Conservation (phyloP, 805 yeast species). For the Metschnikowia kofuensis region DNA sequence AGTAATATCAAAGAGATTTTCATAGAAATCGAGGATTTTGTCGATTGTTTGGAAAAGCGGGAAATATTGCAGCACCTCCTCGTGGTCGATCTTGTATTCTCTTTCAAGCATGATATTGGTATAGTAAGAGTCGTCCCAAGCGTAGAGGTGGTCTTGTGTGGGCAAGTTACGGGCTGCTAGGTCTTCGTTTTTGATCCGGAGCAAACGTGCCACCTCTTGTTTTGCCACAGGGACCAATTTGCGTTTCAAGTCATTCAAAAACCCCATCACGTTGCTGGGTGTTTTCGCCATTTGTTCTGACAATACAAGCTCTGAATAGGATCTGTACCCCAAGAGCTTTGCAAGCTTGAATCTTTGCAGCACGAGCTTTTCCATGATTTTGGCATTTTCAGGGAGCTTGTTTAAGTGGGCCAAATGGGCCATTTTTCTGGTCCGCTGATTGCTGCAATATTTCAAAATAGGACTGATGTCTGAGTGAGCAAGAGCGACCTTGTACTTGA, state of each 20-base stretch:
- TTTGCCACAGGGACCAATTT: conserved; percentile 60
- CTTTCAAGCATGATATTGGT: conserved; percentile 62
- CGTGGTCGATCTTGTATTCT: conserved; percentile 68
- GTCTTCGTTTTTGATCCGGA: conserved; percentile 53
- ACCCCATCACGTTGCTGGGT: conserved; percentile 54
- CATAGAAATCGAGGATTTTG: conserved; percentile 70
- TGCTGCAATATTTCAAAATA: conserved; percentile 64
- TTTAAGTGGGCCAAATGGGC: conserved; percentile 68
- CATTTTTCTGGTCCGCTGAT: conserved; percentile 58
- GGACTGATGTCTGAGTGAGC: conserved; percentile 80
- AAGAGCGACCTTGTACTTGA: conserved; percentile 60
- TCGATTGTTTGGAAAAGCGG: conserved; percentile 65
- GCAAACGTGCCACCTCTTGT: conserved; percentile 48
- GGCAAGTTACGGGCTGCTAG: conserved; percentile 41
- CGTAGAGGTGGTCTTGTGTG: conserved; percentile 40
- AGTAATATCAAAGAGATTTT: conserved; percentile 62
- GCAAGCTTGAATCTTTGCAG: conserved; percentile 61
- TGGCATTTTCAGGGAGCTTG: conserved; percentile 58
- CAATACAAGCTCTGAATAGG: conserved; percentile 65
- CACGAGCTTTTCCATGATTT: conserved; percentile 56
- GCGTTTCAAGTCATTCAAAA: conserved; percentile 56
- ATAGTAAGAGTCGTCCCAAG: conserved; percentile 75
- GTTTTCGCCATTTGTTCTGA: conserved; percentile 80
- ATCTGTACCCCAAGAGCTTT: conserved; percentile 57
- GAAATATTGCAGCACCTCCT: conserved; percentile 71